Evolutionary conservation across 306 rosid genomes (phyloP), one percentile per base, ranked within the genome.

Genomic region (Prunus fruticosa): DNA sequence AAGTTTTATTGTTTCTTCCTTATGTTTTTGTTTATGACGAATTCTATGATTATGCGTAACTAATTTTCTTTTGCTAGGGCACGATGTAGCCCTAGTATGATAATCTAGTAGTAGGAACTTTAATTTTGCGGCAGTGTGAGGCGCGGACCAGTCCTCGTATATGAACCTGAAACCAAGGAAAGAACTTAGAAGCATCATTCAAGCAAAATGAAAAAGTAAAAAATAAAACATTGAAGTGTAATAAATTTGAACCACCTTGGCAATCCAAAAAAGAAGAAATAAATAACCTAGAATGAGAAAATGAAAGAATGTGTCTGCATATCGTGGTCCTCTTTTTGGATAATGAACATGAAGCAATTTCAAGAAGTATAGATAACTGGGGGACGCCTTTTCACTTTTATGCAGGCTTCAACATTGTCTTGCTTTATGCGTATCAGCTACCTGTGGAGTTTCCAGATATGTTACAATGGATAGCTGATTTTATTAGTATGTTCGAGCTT

Each of bases 131-230:
- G 99, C 97, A 47, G 85, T 76, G 85, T 90, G 99, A 32, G 99
- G 97, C 97, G 89, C 83, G 51, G 38, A 87, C 99, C 99, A 92
- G 77, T 86, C 92, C 3, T 88, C 85, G 25, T 95, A 95, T 23
- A 76, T 71, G 79, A 95, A 95, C 93, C 99, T 92, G 79, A 78
- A 64, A 83, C 46, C 51, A 75, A 78, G 45, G 13, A 71, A 8
- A 1, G 38, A 53, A n/a, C 64, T 58, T 14, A 20, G 32, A 60
- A 11, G 54, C 25, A 8, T 47, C 57, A 47, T 47, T 58, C 19
- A 45, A 6, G 30, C 13, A 54, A 38, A 38, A n/a, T 14, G 11
- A 69, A 47, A 0, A n/a, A n/a, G 20, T 3, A 9, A 11, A 50
- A 47, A 50, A 18, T 4, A 50, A n/a, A 6, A 62, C n/a, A n/a